Conservation (phyloP, 345 rosid genomes). For the Kernera saxatilis region DNA sequence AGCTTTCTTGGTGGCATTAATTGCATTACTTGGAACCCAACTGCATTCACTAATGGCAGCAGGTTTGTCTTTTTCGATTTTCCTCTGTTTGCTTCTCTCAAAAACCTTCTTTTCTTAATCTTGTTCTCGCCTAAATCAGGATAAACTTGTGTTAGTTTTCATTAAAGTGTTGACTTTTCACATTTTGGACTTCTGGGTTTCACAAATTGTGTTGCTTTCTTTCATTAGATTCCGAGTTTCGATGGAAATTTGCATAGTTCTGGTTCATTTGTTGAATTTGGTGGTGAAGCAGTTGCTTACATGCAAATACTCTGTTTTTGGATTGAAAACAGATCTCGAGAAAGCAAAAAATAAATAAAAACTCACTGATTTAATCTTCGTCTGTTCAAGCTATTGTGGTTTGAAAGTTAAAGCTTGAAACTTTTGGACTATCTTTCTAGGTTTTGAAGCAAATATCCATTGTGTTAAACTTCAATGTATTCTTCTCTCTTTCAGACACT, state of each 20-base stretch:
- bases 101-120: background rate
- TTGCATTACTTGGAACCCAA: slow-evolving; percentile 45
- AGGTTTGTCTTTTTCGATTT: slow-evolving; percentile 38
- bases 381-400: background rate
- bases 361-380: background rate
- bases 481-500: slow-evolving; percentile 4
- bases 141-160: background rate
- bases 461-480: background rate
- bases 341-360: background rate
- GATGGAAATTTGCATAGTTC: background rate
- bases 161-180: background rate
- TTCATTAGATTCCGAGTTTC: background rate
- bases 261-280: background rate
- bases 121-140: background rate
- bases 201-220: slow-evolving; percentile 13
- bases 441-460: background rate
- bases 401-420: background rate
- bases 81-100: slow-evolving; percentile 15
- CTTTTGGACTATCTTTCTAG: background rate
- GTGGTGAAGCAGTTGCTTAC: background rate
- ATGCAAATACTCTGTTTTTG: slow-evolving; percentile 16
- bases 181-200: slow-evolving; percentile 3
- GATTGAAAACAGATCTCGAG: slow-evolving; percentile 10
- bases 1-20: slow-evolving; percentile 40
- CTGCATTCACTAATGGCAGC: slow-evolving; percentile 44